A percentile compares a stretch with the other conserved stretches of the same genome.
Evolutionary conservation across 1,284 basidiomycete species (phyloP).

Genomic region (Ustilago esculenta): DNA sequence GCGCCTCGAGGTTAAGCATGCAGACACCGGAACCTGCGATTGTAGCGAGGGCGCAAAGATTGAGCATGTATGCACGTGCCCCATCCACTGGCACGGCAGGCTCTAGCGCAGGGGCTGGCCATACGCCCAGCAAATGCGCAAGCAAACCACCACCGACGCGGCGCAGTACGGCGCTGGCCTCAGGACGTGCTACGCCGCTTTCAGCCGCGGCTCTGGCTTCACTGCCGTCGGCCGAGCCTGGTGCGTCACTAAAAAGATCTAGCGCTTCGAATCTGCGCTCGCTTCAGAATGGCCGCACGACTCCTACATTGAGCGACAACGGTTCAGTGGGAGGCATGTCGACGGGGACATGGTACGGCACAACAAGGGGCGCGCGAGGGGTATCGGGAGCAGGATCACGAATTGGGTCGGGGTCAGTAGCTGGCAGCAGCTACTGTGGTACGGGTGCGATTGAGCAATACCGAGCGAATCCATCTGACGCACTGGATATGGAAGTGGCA

Average conservation of each 20-base stretch:
- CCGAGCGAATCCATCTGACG: slow-evolving; percentile 78
- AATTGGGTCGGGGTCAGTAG: slow-evolving; percentile 31
- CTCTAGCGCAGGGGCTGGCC: not conserved
- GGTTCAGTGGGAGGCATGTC: slow-evolving; percentile 46
- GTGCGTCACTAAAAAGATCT: slow-evolving; percentile 34
- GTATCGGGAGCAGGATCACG: slow-evolving; percentile 26
- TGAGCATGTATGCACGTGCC: slow-evolving; percentile 54
- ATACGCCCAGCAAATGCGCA: slow-evolving; percentile 38
- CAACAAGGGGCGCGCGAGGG: slow-evolving; percentile 17
- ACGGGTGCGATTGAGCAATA: slow-evolving; percentile 70
- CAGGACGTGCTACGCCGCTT: slow-evolving; percentile 55
- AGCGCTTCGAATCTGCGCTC: slow-evolving; percentile 52
- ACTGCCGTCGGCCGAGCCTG: slow-evolving; percentile 50
- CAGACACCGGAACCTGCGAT: slow-evolving; percentile 63
- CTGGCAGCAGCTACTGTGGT: slow-evolving; percentile 36
- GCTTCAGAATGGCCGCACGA: slow-evolving; percentile 42
- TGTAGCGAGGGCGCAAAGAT: slow-evolving; percentile 51
- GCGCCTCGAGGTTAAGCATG: slow-evolving; percentile 52
- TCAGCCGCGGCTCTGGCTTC: slow-evolving; percentile 59
- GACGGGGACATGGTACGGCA: slow-evolving; percentile 38
- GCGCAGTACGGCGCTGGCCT: slow-evolving; percentile 23
- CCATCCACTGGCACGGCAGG: slow-evolving; percentile 42
- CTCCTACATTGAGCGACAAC: slow-evolving; percentile 52
- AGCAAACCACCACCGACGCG: slow-evolving; percentile 54
- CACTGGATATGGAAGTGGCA: slow-evolving; percentile 82